Conservation (phyloP, 2,329 filamentous ascomycete species). For the Decorospora gaudefroyi region DNA sequence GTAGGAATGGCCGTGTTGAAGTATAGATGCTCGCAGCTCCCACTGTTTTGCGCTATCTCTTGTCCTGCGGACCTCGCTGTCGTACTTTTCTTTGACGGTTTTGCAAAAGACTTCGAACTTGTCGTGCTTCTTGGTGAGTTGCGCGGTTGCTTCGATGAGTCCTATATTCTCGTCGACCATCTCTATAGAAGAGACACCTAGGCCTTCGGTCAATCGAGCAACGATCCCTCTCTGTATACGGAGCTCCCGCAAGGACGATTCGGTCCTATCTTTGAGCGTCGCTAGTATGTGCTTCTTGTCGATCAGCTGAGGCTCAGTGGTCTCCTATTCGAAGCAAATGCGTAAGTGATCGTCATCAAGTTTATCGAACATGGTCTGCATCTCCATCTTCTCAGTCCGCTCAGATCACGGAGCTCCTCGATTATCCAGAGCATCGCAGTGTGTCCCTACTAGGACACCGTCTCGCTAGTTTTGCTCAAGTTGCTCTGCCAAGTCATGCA, state of each 20-base stretch:
- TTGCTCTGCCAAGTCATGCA: neutral
- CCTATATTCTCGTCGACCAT: neutral
- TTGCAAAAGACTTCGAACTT: neutral
- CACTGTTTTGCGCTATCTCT: neutral
- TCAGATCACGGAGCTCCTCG: too few species aligned
- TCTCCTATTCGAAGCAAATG: neutral
- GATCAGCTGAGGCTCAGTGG: neutral
- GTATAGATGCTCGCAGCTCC: neutral
- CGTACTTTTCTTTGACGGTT: neutral
- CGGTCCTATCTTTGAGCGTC: neutral
- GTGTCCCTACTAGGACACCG: neutral
- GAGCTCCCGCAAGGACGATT: neutral
- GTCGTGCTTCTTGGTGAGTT: neutral
- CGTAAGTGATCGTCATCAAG: neutral
- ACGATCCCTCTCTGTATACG: too few species aligned
- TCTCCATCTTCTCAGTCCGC: too few species aligned
- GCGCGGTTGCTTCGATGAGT: neutral
- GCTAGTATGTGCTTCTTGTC: neutral
- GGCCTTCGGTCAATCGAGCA: too few species aligned
- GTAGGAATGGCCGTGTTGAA: conserved; percentile 3
- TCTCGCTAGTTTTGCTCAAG: neutral
- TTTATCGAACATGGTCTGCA: neutral
- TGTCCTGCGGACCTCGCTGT: neutral
- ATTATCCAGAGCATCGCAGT: too few species aligned
- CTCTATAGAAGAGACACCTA: too few species aligned